Conservation (phyloP, 805 yeast species). For the Yarrowia yakushimensis region DNA sequence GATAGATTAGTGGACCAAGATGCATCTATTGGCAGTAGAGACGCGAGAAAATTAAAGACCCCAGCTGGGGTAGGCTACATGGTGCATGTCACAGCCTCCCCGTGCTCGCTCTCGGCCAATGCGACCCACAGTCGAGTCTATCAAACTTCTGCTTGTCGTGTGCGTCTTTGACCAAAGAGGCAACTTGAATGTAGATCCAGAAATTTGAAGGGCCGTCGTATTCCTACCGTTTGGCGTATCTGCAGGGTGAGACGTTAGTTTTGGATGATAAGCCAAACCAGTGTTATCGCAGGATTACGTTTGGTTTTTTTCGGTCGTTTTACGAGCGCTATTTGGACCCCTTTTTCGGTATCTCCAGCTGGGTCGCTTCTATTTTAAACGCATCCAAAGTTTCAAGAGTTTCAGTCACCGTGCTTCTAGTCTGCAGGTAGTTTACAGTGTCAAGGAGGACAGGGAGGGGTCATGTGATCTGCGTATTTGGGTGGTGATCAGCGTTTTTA, state of each 20-base stretch:
- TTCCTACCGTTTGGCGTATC: not conserved
- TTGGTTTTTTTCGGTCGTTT: too few species aligned
- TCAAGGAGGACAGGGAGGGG: too few species aligned
- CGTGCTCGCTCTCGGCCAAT: not conserved
- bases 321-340: too few species aligned
- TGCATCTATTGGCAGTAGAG: not conserved
- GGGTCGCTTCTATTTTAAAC: too few species aligned
- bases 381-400: too few species aligned
- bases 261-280: too few species aligned
- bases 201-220: not conserved
- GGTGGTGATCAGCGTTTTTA: too few species aligned
- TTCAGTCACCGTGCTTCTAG: too few species aligned
- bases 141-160: not conserved
- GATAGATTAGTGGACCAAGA: not conserved
- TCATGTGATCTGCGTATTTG: too few species aligned
- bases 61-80: constrained; percentile 4
- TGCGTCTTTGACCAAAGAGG: not conserved
- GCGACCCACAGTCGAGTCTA: not conserved
- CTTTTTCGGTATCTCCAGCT: too few species aligned
- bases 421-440: too few species aligned
- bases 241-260: not conserved
- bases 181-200: not conserved
- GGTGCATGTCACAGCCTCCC: not conserved
- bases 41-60: not conserved
- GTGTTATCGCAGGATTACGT: too few species aligned